Evolutionary conservation across 106 monocot species (phyloP), one percentile per base, ranked within the genome.

Genomic region (Narthecium ossifragum): DNA sequence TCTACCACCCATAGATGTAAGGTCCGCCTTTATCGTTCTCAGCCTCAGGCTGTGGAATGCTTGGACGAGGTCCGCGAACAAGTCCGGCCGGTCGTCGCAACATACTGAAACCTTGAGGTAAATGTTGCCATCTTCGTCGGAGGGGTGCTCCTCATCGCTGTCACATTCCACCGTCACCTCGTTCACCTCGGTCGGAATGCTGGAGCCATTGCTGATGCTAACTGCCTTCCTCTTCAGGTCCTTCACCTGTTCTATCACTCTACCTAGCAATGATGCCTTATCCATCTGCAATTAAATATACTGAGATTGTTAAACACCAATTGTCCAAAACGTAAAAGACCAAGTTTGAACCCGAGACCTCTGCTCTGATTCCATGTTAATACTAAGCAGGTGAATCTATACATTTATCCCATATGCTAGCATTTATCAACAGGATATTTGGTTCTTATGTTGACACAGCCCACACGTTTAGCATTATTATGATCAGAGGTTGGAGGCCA

Each of bases 81-180:
- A 30, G n/a, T 76, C 73, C 11, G 81, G 76, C 7, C 76, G 63
- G 20, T 82, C 81, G 4, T 76, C 72, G 50, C 81, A 77, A 54
- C 76, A 71, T n/a, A 82, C 9, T 2, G 72, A 61, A 26, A 69
- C 81, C 59, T 55, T 82, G 26, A 82, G 69, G 33, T 34, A 64
- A 17, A 58, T 22, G 5, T 24, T 33, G 1, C 51, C 33, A 13
- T 57, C 34, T 4, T 12, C 12, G 2, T 12, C 25, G 7, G 27
- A 51, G 15, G 50, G 15, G 8, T 25, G 5, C 10, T 15, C 33
- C 1, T 33, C 4, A 4, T 26, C 5, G 39, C 11, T 23, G 2
- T 28, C 11, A 33, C 41, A n/a, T 51, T 82, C 76, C 7, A 82
- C 73, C 0, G 0, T 51, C 4, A 82, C 69, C 36, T 69, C 69